Evolutionary conservation across 2,329 filamentous ascomycete species (phyloP).

Genomic region (Aspergillus eucalypticola): DNA sequence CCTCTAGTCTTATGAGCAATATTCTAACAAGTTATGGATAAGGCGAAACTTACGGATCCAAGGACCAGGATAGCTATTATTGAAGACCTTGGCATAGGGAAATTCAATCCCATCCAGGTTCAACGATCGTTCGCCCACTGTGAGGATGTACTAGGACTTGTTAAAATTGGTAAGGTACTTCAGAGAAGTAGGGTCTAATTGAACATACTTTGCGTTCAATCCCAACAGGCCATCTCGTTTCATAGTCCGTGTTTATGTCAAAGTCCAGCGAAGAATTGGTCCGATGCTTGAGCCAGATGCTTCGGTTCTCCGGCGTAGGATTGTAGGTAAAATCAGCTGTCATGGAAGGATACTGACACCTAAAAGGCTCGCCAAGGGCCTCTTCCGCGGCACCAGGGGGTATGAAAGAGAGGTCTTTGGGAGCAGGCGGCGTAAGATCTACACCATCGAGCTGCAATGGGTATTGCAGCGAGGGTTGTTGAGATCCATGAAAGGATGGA

Average conservation of each 20-base stretch:
- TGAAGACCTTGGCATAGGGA: background rate
- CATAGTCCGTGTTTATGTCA: slow-evolving; percentile 4
- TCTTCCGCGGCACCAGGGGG: background rate
- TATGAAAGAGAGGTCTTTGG: background rate
- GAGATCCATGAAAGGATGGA: background rate
- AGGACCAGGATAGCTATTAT: slow-evolving; percentile 1
- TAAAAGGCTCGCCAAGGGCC: background rate
- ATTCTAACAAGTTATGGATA: background rate
- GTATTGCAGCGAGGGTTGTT: background rate
- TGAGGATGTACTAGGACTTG: slow-evolving; percentile 1
- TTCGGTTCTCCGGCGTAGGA: background rate
- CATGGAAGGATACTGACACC: slow-evolving; percentile 4
- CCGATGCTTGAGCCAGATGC: slow-evolving; percentile 2
- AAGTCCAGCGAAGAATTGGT: background rate
- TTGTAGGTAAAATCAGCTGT: background rate
- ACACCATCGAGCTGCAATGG: background rate
- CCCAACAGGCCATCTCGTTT: background rate
- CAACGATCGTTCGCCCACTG: background rate
- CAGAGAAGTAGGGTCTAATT: too few species aligned
- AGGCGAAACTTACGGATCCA: slow-evolving; percentile 9
- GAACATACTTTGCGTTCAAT: background rate
- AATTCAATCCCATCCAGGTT: background rate
- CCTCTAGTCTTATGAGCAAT: background rate
- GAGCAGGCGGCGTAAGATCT: background rate
- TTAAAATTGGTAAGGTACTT: background rate